Evolutionary conservation across 2,329 filamentous ascomycete genomes (phyloP).

Genomic region (Aspergillus flavus): DNA sequence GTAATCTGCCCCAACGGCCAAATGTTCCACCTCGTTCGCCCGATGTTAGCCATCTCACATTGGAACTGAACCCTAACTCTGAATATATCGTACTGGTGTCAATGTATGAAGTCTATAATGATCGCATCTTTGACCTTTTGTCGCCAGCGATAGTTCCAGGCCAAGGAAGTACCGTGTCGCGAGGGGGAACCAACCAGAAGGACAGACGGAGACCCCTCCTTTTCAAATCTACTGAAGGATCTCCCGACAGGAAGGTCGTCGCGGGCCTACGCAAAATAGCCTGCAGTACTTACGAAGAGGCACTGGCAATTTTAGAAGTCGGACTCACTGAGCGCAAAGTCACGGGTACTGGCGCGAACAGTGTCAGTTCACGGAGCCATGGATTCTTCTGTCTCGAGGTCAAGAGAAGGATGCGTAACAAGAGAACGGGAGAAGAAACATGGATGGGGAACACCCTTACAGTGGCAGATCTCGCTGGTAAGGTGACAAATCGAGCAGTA

Average conservation of each 20-base stretch:
- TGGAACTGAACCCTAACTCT: constrained; percentile 67
- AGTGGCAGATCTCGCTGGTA: constrained; percentile 86
- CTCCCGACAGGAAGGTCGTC: constrained; percentile 90
- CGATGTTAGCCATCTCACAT: constrained; percentile 69
- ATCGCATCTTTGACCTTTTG: constrained; percentile 92
- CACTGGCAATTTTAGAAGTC: constrained; percentile 85
- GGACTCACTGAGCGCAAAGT: constrained; percentile 85
- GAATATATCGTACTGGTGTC: constrained; percentile 89
- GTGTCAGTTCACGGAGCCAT: constrained; percentile 86
- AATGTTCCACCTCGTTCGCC: constrained; percentile 74
- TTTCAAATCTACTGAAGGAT: constrained; percentile 89
- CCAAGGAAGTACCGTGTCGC: constrained; percentile 40
- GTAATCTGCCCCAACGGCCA: constrained; percentile 66
- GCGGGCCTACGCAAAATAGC: constrained; percentile 89
- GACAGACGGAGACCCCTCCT: constrained; percentile 78
- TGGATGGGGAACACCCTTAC: constrained; percentile 82
- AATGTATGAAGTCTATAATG: constrained; percentile 99
- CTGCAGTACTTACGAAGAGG: constrained; percentile 79
- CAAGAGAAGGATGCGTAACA: constrained; percentile 69
- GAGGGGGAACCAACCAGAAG: constrained; percentile 58
- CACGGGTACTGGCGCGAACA: constrained; percentile 89
- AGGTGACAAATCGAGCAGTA: constrained; percentile 18
- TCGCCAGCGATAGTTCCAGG: constrained; percentile 55
- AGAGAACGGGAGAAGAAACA: constrained; percentile 55
- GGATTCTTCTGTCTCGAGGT: constrained; percentile 96